Evolutionary conservation across 2,329 filamentous ascomycete genomes (phyloP).

Genomic region (Fusarium sp.): DNA sequence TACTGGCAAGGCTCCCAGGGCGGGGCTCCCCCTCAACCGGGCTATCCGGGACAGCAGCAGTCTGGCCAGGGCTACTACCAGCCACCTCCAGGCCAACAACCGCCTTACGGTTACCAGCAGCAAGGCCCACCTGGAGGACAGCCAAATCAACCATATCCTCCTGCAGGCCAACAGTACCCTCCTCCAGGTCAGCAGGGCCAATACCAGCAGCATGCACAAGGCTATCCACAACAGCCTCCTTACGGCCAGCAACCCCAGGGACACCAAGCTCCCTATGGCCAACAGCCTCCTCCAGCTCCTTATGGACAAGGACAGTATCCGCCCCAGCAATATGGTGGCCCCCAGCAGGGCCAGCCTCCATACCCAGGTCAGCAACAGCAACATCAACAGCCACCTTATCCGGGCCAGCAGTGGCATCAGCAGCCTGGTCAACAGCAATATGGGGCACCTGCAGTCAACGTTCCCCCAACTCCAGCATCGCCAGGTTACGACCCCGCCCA

Average conservation of each 20-base stretch:
- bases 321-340: slow-evolving; percentile 24
- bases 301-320: slow-evolving; percentile 27
- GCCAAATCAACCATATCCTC: slow-evolving; percentile 17
- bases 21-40: neutral
- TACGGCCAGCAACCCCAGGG: slow-evolving; percentile 29
- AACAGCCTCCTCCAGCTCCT: slow-evolving; percentile 16
- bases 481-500: slow-evolving; percentile 44
- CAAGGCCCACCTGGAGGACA: slow-evolving; percentile 7
- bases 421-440: slow-evolving; percentile 23
- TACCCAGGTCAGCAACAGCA: slow-evolving; percentile 9
- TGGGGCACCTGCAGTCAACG: slow-evolving; percentile 6
- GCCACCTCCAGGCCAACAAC: slow-evolving; percentile 23
- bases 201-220: neutral
- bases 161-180: slow-evolving; percentile 14
- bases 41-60: slow-evolving; percentile 22
- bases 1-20: slow-evolving; percentile 29
- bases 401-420: slow-evolving; percentile 35
- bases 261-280: slow-evolving; percentile 27
- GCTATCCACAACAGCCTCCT: slow-evolving; percentile 4
- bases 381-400: slow-evolving; percentile 6
- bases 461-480: slow-evolving; percentile 41
- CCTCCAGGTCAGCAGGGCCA: neutral
- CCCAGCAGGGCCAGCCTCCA: slow-evolving; percentile 20
- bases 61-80: slow-evolving; percentile 20
- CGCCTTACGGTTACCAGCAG: slow-evolving; percentile 14